Base-by-base conservation (phyloP, 345 rosid species). In the Brassica nigra region DNA sequence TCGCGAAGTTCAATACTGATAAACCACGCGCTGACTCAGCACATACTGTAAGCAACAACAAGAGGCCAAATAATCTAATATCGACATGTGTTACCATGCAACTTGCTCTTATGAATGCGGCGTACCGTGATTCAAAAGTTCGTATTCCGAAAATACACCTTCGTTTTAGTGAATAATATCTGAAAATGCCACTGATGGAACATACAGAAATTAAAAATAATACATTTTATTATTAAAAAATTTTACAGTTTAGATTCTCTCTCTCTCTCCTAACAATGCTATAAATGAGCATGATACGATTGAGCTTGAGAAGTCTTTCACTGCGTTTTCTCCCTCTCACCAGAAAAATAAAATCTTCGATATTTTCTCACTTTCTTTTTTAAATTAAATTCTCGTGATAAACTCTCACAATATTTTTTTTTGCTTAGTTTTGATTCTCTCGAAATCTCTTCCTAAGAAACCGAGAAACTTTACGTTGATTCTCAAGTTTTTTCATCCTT, bases 271-370 rank as follows among this genome's bases (percentile, higher is more conserved):
- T 37, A 47, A 62, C 15, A 34, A 58, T 68, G 76, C 83, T 80
- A 80, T 80, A 80, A 80, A 80, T 76, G 5, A 71, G 83, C 55
- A 76, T 58, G 71, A 15, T 3, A 57, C 47, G 83, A 70, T 77
- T 75, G 68, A 75, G 44, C 73, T 80, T 39, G 68, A 75, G 75
- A 49, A 70, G 72, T 36, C 71, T 69, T 59, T n/a, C 69, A 58
- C 68, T 79, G 7, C 74, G 15, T 73, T 68, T 30, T 74, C 59
- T 74, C 78, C 74, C 70, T 74, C 52, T 55, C 76, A 62, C 81
- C 65, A 15, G 2, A 9, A 23, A 47, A 37, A 47, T 3, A 28
- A 47, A 47, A 42, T 47, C 59, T 47, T 67, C 34, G 11, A 9
- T 68, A 12, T 64, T 64, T 64, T 27, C 47, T 33, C 49, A 4